Percentiles rank a stretch among this genome's conserved stretches.
Conservation (phyloP, 768 basidiomycete species). For the Suillus decipiens region DNA sequence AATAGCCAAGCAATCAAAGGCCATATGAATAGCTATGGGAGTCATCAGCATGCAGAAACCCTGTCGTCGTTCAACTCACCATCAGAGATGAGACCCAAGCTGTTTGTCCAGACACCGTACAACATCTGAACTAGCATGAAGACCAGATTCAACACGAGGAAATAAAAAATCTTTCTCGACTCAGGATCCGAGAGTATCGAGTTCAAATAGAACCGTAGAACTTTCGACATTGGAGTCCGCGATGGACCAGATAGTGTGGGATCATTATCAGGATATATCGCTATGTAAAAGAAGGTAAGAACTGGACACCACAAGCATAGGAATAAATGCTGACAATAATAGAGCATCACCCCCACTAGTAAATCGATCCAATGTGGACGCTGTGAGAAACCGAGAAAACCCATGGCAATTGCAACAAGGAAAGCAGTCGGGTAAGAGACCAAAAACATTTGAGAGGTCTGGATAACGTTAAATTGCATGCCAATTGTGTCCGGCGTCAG, state of each 20-base stretch:
- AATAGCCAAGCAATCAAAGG: constrained; percentile 98
- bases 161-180: constrained; percentile 95
- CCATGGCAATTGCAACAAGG: constrained; percentile 52
- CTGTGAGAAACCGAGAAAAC: constrained; percentile 65
- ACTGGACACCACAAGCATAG: background rate
- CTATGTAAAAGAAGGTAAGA: constrained; percentile 30
- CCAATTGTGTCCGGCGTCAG: constrained; percentile 52
- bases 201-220: constrained; percentile 76
- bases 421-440: constrained; percentile 59
- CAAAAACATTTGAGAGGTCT: constrained; percentile 56
- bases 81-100: constrained; percentile 93
- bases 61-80: constrained; percentile 52
- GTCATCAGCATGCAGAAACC: constrained; percentile 11
- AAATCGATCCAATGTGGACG: constrained; percentile 60
- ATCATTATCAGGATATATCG: constrained; percentile 51
- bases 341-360: constrained; percentile 56
- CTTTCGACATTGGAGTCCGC: constrained; percentile 54
- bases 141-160: constrained; percentile 88
- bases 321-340: constrained; percentile 52
- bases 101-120: constrained; percentile 98
- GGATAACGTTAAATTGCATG: constrained; percentile 47
- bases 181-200: constrained; percentile 90
- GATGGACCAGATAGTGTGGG: constrained; percentile 44
- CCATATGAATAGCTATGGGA: constrained; percentile 92
- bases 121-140: constrained; percentile 98